Base-by-base conservation (phyloP, 2,329 filamentous ascomycete species). In the Coniochaeta sp. region DNA sequence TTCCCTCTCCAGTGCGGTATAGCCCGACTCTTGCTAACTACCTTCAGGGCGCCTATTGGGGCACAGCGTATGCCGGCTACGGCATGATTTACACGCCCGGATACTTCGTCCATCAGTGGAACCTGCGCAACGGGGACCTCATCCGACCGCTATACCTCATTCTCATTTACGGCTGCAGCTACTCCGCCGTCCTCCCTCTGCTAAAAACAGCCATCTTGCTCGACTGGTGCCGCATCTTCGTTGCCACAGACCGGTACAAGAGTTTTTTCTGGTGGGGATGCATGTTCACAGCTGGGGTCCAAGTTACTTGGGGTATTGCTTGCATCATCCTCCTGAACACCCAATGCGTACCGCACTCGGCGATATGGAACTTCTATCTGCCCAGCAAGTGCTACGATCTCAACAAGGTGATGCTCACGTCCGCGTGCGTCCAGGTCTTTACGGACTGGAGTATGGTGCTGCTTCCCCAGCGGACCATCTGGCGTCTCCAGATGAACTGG, bases 151-250 rank as follows among this genome's bases (percentile, higher is more conserved):
- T 32, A 9, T 32, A 32, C 30, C 30, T 61, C 22, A 59, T 71
- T 28, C 60, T 70, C 28, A 50, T 70, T 22, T 65, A 63, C 52
- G 63, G 67, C 50, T 57, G 59, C 54, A 64, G 58, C 52, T 73
- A 72, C 54, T 65, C 62, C 0, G 61, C 63, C 26, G 62, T 64
- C 16, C 62, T 74, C 1, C 65, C 68, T 1, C 58, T 69, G 7
- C 53, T 73, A 45, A 74, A 74, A 52, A 61, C 62, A 2, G 67
- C 68, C 12, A 72, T 76, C 46, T 61, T 75, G 9, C 48, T 72
- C 9, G 70, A 75, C 52, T 76, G 73, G 72, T 61, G 60, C 14
- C 62, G 64, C 9, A 56, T 72, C 6, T 69, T 73, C 49, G 64
- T 65, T 3, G 60, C 65, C 0, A 50, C 40, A 26, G 56, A 46